Conservation (phyloP, 305 asterid genomes). For the Fraxinus latifolia region DNA sequence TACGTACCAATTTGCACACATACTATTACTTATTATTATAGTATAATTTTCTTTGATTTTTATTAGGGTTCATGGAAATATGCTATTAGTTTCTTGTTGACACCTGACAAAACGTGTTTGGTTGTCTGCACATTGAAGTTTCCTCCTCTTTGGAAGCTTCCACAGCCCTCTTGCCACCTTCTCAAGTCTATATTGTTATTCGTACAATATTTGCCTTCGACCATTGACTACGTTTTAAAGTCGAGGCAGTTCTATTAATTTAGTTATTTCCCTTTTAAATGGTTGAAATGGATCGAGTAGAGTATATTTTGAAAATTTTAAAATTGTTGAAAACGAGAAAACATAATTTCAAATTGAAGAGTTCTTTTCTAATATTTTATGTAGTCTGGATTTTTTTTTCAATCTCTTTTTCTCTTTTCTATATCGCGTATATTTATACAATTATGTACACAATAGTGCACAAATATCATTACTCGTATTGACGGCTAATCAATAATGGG, state of each 20-base stretch:
- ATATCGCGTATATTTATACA: too few species aligned
- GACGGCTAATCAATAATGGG: background rate
- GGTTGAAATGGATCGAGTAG: background rate
- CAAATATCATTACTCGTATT: background rate
- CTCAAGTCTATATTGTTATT: background rate
- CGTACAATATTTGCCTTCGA: background rate
- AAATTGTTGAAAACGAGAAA: background rate
- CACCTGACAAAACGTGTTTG: background rate
- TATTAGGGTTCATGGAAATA: background rate
- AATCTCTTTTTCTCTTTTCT: background rate
- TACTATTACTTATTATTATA: background rate
- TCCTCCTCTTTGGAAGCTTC: slow-evolving; percentile 10
- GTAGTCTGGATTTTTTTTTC: too few species aligned
- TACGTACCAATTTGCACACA: too few species aligned
- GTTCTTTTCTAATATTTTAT: too few species aligned
- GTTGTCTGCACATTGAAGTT: slow-evolving; percentile 6
- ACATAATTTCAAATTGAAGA: background rate
- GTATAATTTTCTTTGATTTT: background rate
- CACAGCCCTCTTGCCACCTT: background rate
- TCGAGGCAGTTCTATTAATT: background rate
- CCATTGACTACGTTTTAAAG: background rate
- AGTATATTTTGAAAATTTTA: background rate
- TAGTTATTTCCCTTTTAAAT: background rate
- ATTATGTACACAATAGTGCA: background rate
- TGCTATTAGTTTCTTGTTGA: background rate